phyloP scores from a whole-genome alignment of 805 yeast species.

The Wickerhamiella australiensis region DNA sequence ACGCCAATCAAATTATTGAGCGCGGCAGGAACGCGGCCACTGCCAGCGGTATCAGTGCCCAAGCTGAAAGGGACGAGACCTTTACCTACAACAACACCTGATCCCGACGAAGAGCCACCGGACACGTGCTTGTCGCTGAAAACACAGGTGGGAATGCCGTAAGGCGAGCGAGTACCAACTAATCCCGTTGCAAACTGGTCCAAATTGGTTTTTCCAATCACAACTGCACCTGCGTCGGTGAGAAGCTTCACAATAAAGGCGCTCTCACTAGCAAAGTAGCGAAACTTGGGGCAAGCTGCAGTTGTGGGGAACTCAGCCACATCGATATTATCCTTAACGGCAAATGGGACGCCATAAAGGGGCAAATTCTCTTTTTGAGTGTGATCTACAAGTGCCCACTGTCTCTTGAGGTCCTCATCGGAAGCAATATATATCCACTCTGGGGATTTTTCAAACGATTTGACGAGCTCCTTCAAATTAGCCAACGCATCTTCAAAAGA shows the following conservation, averaged over 20 bases:
- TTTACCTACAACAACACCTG: conserved; percentile 81
- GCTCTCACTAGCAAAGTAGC: conserved; percentile 56
- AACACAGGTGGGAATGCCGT: conserved; percentile 76
- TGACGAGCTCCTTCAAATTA: conserved; percentile 33
- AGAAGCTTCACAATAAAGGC: conserved; percentile 64
- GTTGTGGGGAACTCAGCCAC: conserved; percentile 74
- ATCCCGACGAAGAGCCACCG: conserved; percentile 95
- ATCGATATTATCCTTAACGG: conserved; percentile 90
- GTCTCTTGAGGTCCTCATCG: conserved; percentile 50
- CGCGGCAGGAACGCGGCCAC: conserved; percentile 95
- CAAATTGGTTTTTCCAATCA: conserved; percentile 85
- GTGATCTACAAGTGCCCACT: conserved; percentile 51
- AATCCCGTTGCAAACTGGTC: conserved; percentile 97
- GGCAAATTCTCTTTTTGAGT: conserved; percentile 30
- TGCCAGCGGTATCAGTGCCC: conserved; percentile 97
- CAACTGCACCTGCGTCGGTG: conserved; percentile 81
- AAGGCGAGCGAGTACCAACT: conserved; percentile 91
- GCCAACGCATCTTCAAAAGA: conserved; percentile 48
- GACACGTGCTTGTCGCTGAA: conserved; percentile 67
- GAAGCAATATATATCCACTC: conserved; percentile 85
- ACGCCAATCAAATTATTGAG: conserved; percentile 83
- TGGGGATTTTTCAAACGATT: conserved; percentile 35
- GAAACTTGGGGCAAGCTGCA: conserved; percentile 86
- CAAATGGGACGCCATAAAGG: conserved; percentile 89
- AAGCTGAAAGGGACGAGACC: conserved; percentile 81